Percentiles rank a stretch among this genome's conserved stretches.
Evolutionary conservation across 805 yeast genomes (phyloP).

Genomic region (Lachancea mirantina): DNA sequence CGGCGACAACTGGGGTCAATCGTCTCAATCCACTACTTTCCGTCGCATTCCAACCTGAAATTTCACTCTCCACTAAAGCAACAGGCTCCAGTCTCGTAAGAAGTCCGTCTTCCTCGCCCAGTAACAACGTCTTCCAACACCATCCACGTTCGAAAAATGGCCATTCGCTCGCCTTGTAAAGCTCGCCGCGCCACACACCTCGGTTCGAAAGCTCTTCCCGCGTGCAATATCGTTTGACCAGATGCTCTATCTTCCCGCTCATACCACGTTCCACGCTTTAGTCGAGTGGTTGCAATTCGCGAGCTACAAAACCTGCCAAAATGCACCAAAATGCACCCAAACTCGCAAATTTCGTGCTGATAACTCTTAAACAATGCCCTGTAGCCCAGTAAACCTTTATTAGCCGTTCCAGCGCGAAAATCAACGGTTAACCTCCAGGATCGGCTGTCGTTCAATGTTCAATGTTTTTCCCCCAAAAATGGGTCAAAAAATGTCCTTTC

Average conservation of each 20-base stretch:
- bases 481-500: too few species aligned
- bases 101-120: constrained; percentile 12
- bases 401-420: too few species aligned
- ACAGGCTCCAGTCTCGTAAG: constrained; percentile 5
- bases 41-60: neutral
- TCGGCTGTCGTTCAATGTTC: too few species aligned
- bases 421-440: too few species aligned
- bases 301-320: too few species aligned
- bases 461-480: too few species aligned
- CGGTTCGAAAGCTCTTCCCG: constrained; percentile 23
- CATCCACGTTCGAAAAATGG: constrained; percentile 22
- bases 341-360: too few species aligned
- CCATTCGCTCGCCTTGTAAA: constrained; percentile 15
- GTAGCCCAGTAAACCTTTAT: too few species aligned
- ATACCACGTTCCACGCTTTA: too few species aligned
- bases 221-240: constrained; percentile 17
- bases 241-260: constrained; percentile 8
- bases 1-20: constrained; percentile 18
- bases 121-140: constrained; percentile 27
- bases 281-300: too few species aligned
- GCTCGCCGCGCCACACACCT: constrained; percentile 28
- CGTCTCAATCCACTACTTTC: constrained; percentile 15
- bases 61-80: neutral
- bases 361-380: too few species aligned
- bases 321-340: too few species aligned